Evolutionary conservation across 768 basidiomycete genomes (phyloP), one percentile per base, ranked within the genome.

Genomic region (Flagelloscypha sp.): DNA sequence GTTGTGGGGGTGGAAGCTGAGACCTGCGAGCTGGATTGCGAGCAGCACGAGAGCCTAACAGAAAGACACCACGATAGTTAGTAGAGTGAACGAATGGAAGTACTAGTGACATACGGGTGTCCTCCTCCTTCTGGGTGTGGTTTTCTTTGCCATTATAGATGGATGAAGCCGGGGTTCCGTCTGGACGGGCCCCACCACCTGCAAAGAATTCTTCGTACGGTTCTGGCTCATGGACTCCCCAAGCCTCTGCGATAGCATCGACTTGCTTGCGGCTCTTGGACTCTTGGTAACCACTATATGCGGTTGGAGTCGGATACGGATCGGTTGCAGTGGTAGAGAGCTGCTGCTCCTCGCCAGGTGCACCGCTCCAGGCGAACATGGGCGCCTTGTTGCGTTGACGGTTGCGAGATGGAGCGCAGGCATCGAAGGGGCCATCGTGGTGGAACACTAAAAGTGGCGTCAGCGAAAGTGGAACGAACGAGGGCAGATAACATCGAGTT

Each of bases 161-260:
- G 24, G 81, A 82, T 48, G 70, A 76, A 23, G 78, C 60, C 9
- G 76, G 73, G 5, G 79, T 76, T 32, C 76, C 77, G 18, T 66
- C 71, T 32, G 52, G 58, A 43, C 49, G 68, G 37, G 46, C 54
- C 38, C 82, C 81, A 28, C 84, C 82, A 13, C 84, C 88, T 16
- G 85, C 86, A 43, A 76, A 84, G 53, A 90, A 92, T 48, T 92
- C 87, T 48, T 92, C 87, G 48, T 72, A 90, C 6, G 88, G 88
- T 51, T 92, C 88, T 4, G 88, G 88, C 49, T 90, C 88, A 47
- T 88, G 84, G 33, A 86, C 87, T 24, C 88, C 88, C 88, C 88
- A 90, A 1, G 88, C 88, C 57, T 90, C 88, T 30, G 87, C 87
- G 40, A 92, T 79, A 24, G 84, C 85, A 47, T 90, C 85, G 22